phyloP scores from a whole-genome alignment of 2,329 filamentous ascomycete species.

The Mycosphaerelloides madeirae region DNA sequence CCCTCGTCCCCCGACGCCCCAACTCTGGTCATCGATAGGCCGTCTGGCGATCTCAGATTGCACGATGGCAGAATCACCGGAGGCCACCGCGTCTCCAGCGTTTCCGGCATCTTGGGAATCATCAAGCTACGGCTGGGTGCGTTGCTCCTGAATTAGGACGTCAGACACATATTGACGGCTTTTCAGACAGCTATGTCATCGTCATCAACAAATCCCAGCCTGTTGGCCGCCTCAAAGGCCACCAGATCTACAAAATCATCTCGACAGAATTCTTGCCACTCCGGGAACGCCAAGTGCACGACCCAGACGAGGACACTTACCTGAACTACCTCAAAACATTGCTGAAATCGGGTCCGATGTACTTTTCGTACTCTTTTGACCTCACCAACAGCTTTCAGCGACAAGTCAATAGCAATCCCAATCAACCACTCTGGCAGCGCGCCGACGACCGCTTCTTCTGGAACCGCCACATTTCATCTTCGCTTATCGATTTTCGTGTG shows the following conservation, averaged over 20 bases:
- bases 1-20: slow-evolving; percentile 87
- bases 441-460: slow-evolving; percentile 98
- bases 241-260: slow-evolving; percentile 92
- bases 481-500: slow-evolving; percentile 82
- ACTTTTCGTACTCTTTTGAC: slow-evolving; percentile 96
- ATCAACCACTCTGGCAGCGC: slow-evolving; percentile 77
- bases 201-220: slow-evolving; percentile 91
- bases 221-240: slow-evolving; percentile 85
- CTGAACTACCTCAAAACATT: slow-evolving; percentile 74
- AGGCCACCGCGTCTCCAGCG: slow-evolving; percentile 83
- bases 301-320: slow-evolving; percentile 91
- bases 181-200: slow-evolving; percentile 89
- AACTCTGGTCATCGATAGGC: slow-evolving; percentile 82
- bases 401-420: slow-evolving; percentile 70
- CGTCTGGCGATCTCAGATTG: slow-evolving; percentile 83
- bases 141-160: slow-evolving; percentile 14
- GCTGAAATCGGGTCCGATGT: slow-evolving; percentile 82
- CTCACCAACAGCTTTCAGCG: slow-evolving; percentile 96
- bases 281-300: slow-evolving; percentile 84
- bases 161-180: slow-evolving; percentile 8
- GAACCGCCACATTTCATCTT: slow-evolving; percentile 89
- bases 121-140: slow-evolving; percentile 88
- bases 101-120: slow-evolving; percentile 89
- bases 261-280: slow-evolving; percentile 90
- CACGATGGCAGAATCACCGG: slow-evolving; percentile 72